Base-by-base conservation (phyloP, 495 filamentous ascomycete genomes). In the Aspergillus ostianus region DNA sequence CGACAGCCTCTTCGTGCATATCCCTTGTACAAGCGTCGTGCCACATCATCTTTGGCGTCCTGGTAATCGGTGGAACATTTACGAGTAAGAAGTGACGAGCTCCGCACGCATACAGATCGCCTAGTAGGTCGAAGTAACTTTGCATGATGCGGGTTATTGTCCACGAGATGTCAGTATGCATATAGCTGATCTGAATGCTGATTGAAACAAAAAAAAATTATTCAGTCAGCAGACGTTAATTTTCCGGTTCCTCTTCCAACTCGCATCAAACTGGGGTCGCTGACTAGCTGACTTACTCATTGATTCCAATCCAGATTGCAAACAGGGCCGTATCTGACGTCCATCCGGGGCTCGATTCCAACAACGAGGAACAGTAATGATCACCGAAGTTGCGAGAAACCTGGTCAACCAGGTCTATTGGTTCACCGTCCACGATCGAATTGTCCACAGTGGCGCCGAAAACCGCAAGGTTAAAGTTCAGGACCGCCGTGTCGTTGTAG, bases 391-490 rank as follows among this genome's bases (percentile, higher is more conserved):
- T 3, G 6, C 23, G 0, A 3, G 29, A 21, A 8, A 61, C 58
- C 58, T 61, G 58, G n/a, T 52, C 2, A 3, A 52, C 58, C 1
- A 61, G 17, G 26, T 61, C 52, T 1, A 20, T 32, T 2, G 58
- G 53, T 1, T 56, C 47, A 12, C 36, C 36, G 6, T 47, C 19
- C 4, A 89, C 83, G 13, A 90, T 76, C 13, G 70, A 70, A 36
- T 81, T 77, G 64, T 90, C 82, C 51, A 90, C 85, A 4, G 87
- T 90, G 9, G 88, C 89, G 32, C 86, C 88, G 53, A 84, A 83
- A 61, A 83, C 85, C 5, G 88, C 89, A 18, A 91, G 72, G 69
- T 90, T 87, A 74, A 89, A 90, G 23, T 84, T 84, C 32, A 85
- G 73, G 17, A 89, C 57, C 15, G 70, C 70, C 23, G 83, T 85